These are phyloP conservation scores for Uromyces viciae-fabae DNA, from an alignment of 1,284 basidiomycete genomes.

Conservation along the genomic window DNA sequence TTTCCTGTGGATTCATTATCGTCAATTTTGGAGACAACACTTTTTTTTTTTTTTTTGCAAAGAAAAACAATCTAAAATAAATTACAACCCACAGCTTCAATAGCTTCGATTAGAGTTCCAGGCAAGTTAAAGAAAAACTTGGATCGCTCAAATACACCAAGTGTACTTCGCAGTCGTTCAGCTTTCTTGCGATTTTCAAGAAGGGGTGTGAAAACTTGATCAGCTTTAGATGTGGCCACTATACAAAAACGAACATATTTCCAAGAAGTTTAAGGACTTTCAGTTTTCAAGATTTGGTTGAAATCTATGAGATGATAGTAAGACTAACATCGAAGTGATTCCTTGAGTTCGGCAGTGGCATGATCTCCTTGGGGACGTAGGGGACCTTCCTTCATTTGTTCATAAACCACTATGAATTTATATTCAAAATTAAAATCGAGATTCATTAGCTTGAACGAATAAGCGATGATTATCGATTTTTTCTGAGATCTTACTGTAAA, in stretches of 20 bases:
- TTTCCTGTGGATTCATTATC: conserved; percentile 62
- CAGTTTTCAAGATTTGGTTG: neutral
- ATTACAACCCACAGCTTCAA: conserved; percentile 69
- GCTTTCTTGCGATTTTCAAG: conserved; percentile 94
- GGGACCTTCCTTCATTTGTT: conserved; percentile 87
- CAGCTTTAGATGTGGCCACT: conserved; percentile 82
- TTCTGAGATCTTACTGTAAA: too few relatives aligned
- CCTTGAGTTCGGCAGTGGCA: conserved; percentile 73
- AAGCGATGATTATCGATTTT: too few relatives aligned
- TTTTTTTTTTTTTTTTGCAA: conserved; percentile 16
- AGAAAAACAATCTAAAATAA: neutral
- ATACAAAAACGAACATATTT: conserved; percentile 47
- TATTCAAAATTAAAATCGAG: neutral
- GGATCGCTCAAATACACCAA: conserved; percentile 91
- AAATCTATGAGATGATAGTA: neutral
- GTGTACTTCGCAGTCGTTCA: conserved; percentile 82
- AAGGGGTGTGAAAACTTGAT: conserved; percentile 93
- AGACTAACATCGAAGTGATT: conserved; percentile 73
- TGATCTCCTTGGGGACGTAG: conserved; percentile 73
- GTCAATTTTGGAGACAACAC: neutral
- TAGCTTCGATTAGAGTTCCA: conserved; percentile 80
- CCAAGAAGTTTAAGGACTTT: conserved; percentile 29
- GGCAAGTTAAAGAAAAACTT: conserved; percentile 99
- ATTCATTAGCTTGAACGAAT: too few relatives aligned
- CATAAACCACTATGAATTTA: conserved; percentile 67